phyloP scores from a whole-genome alignment of 1,139 yeast genomes.

The Maudiozyma humilis region DNA sequence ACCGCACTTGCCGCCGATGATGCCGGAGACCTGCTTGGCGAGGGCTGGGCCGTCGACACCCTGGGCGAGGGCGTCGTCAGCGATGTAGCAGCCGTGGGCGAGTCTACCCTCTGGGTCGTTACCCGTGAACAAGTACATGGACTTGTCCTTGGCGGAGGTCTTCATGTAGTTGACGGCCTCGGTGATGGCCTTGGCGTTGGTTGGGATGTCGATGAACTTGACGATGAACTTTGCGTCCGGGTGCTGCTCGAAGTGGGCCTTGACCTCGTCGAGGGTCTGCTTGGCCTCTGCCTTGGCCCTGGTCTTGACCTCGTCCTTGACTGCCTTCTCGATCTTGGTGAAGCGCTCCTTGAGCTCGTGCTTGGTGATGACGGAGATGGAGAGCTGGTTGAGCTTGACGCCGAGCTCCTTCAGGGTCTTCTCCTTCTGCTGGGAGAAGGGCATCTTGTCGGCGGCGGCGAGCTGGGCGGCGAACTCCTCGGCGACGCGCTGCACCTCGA shows the following conservation, averaged over 20 bases:
- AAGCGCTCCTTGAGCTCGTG: slow-evolving; percentile 66
- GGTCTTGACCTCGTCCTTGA: slow-evolving; percentile 79
- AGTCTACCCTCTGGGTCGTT: slow-evolving; percentile 55
- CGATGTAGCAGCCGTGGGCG: slow-evolving; percentile 90
- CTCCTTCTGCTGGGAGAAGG: slow-evolving; percentile 68
- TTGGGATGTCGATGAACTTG: slow-evolving; percentile 56
- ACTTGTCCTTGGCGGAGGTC: slow-evolving; percentile 65
- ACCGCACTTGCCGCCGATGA: slow-evolving; percentile 95
- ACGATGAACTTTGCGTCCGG: slow-evolving; percentile 50
- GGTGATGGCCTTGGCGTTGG: slow-evolving; percentile 88
- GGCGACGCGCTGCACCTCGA: slow-evolving; percentile 80
- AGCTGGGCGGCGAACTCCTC: slow-evolving; percentile 57
- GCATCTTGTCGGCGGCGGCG: slow-evolving; percentile 46
- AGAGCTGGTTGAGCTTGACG: slow-evolving; percentile 70
- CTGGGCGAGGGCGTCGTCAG: slow-evolving; percentile 60
- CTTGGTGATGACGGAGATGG: slow-evolving; percentile 77
- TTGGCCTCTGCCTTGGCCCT: slow-evolving; percentile 84
- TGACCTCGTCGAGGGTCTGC: slow-evolving; percentile 72
- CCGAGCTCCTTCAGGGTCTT: slow-evolving; percentile 73
- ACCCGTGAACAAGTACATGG: slow-evolving; percentile 79
- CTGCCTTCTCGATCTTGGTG: slow-evolving; percentile 70
- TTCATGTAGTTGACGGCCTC: slow-evolving; percentile 85
- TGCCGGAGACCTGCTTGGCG: slow-evolving; percentile 59
- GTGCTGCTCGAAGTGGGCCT: slow-evolving; percentile 53
- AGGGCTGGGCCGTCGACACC: slow-evolving; percentile 71